Evolutionary conservation across 768 basidiomycete species (phyloP), one percentile per base, ranked within the genome.

Genomic region (Tephrocybe rancida): DNA sequence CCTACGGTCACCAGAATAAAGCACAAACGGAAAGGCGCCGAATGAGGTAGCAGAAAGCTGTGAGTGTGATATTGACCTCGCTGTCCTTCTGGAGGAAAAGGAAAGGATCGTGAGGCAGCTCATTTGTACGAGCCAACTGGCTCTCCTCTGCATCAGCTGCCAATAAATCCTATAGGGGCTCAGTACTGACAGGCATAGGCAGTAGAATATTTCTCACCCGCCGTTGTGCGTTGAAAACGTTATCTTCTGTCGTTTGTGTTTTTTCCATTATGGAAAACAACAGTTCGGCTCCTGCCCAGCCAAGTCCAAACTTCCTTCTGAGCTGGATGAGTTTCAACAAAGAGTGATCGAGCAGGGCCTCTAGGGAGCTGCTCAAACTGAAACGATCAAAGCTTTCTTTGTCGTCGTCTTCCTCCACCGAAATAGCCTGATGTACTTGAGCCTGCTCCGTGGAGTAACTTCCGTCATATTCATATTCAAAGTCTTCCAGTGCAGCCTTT

Each of bases 221-320:
- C 54, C 57, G 64, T 43, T 66, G 67, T 24, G 39, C 46, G 8
- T 59, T 52, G 53, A 78, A 69, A 26, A 83, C 67, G 34, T 74
- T 72, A 5, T 72, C 73, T 6, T 72, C 63, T 19, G 64, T 67
- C 46, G 60, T 66, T 61, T 85, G 83, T 22, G 66, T 61, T 51
- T 67, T 73, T 60, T 83, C 80, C 9, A 75, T 65, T 61, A 77
- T 71, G 46, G 73, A 63, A 42, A 75, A 64, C 43, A 88, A 69
- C 16, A 74, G 58, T 60, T 89, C 88, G 3, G 86, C 87, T 3
- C 81, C 85, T 2, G 87, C 84, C 87, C 87, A 90, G 11, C 85
- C 85, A 11, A 87, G 67, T 3, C 70, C 70, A 57, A 80, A 85
- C 59, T 72, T 72, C 29, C 77, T 62, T 39, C 87, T 71, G 2